phyloP scores from a whole-genome alignment of 805 yeast genomes.

The Saccharomycopsis oosterbeekiorum region DNA sequence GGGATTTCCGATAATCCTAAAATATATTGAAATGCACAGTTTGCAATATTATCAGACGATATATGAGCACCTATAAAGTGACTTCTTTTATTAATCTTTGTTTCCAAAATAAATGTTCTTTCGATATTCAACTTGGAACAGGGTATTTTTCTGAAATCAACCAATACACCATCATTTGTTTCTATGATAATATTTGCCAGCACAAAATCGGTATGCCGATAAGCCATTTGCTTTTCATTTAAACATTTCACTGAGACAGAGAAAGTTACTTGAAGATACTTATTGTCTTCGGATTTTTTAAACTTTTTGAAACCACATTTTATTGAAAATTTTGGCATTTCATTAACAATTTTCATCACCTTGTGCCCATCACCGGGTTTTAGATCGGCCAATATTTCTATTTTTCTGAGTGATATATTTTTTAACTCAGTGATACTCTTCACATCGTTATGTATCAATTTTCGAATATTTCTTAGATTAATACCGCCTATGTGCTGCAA shows the following conservation, averaged over 20 bases:
- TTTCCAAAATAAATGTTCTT: conserved; percentile 24
- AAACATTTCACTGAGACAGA: conserved; percentile 21
- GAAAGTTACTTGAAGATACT: conserved; percentile 1
- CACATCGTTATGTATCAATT: conserved; percentile 30
- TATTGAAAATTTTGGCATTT: conserved; percentile 31
- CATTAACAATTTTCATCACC: conserved; percentile 26
- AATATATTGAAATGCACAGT: conserved; percentile 23
- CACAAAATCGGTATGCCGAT: conserved; percentile 29
- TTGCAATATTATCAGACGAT: conserved; percentile 31
- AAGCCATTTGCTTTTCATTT: conserved; percentile 10
- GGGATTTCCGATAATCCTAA: conserved; percentile 17
- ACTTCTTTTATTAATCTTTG: conserved; percentile 18
- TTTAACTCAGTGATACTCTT: conserved; percentile 26
- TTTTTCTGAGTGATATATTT: conserved; percentile 24
- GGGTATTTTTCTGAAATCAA: conserved; percentile 36
- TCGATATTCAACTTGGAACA: conserved; percentile 22
- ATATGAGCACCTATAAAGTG: conserved; percentile 26
- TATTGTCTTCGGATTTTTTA: conserved; percentile 1
- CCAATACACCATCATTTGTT: conserved; percentile 27
- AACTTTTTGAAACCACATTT: conserved; percentile 19
- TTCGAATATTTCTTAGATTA: conserved; percentile 33
- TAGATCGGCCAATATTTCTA: conserved; percentile 34
- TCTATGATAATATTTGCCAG: conserved; percentile 27
- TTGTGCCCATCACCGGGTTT: conserved; percentile 33
- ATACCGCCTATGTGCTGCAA: conserved; percentile 40